Evolutionary conservation across 352 stramenopile species (phyloP), one percentile per base, ranked within the genome.

Genomic region (Pythium phragmitis): DNA sequence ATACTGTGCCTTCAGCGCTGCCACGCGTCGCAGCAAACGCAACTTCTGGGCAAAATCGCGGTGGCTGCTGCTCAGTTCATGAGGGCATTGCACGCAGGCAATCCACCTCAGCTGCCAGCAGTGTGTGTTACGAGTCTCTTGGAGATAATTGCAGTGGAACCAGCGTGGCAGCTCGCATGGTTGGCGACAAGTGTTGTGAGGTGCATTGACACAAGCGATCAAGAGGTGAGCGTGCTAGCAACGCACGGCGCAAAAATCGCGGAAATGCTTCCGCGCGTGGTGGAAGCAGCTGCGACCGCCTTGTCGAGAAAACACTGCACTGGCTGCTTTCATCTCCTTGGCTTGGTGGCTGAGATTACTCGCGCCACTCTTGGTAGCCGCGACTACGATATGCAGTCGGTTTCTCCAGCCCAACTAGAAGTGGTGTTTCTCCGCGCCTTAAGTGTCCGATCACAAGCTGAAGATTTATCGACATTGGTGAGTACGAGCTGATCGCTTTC

Each of bases 91-190:
- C 21, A 51, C 45, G 12, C n/a, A 23, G 8, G 17, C 45, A 51
- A 51, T 3, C 8, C 45, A 51, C 21, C 45, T 11, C 17, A 51
- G 45, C 17, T 28, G 45, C 11, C n/a, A 51, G 3, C 45, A 51
- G 41, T n/a, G 13, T 19, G 41, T 46, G 12, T 51, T 23, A 30
- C 17, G 12, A 51, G n/a, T 26, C 45, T 51, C 12, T 37, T 51
- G 4, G 28, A 55, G 9, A 34, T 63, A 42, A 7, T 65, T 2
- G 21, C 39, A 36, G 7, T 9, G 4, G 8, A 23, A 3, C 37
- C 49, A 11, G 36, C 9, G 4, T 65, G 58, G 58, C 36, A 65
- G 37, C 39, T 65, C 1, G 46, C 58, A 19, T 65, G 58, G 58
- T 17, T 65, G 13, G 26, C 54, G 21, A 52, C 39, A 30, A 58